phyloP scores from a whole-genome alignment of 495 filamentous ascomycete species.

The Stereocaulon alpinum region DNA sequence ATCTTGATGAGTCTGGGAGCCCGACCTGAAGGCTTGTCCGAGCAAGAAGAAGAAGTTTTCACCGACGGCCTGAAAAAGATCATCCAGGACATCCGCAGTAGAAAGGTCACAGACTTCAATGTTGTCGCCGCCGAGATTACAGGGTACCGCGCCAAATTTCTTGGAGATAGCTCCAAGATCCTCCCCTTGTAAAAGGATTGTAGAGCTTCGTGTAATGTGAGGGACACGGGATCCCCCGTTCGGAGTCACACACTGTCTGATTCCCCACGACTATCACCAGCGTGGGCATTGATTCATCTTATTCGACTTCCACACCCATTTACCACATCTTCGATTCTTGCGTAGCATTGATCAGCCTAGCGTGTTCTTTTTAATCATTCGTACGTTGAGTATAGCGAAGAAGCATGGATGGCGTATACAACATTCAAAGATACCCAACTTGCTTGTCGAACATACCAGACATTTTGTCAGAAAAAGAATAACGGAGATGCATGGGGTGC shows the following conservation, averaged over 20 bases:
- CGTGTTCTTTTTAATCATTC: background rate
- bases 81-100: conserved; percentile 61
- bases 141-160: conserved; percentile 64
- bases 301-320: background rate
- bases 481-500: background rate
- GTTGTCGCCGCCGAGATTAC: conserved; percentile 73
- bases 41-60: conserved; percentile 62
- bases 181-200: conserved; percentile 24
- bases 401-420: conserved; percentile 9
- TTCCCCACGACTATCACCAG: background rate
- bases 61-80: conserved; percentile 63
- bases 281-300: background rate
- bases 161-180: conserved; percentile 40
- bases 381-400: conserved; percentile 1
- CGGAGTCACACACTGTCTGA: background rate
- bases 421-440: conserved; percentile 9
- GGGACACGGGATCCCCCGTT: background rate
- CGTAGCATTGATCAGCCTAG: background rate
- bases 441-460: background rate
- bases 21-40: conserved; percentile 51
- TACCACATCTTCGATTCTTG: conserved; percentile 4
- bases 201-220: background rate
- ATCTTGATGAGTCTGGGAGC: conserved; percentile 76
- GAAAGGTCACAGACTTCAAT: conserved; percentile 69
- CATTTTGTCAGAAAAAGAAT: conserved; percentile 2